These are phyloP conservation scores for Cutaneotrichosporon cutaneum DNA, from an alignment of 1,284 basidiomycete species.

Conservation along the genomic window DNA sequence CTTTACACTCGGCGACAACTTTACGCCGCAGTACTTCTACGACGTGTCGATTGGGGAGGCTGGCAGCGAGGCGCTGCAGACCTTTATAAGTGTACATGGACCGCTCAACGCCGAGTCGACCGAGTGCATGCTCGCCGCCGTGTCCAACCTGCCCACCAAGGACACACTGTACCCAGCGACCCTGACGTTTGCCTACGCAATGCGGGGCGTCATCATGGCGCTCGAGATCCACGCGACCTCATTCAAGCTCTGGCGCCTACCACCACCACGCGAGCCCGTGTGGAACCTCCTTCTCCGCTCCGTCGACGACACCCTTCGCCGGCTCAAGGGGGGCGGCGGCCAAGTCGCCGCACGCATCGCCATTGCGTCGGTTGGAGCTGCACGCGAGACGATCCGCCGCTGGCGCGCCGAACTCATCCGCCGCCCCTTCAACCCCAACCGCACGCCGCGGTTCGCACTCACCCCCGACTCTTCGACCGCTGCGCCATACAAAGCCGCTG, in stretches of 20 bases:
- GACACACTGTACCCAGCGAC: constrained; percentile 11
- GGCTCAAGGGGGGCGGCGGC: constrained; percentile 34
- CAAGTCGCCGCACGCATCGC: not conserved
- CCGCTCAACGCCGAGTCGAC: constrained; percentile 7
- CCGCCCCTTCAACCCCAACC: not conserved
- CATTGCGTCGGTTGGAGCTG: not conserved
- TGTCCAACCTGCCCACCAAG: constrained; percentile 9
- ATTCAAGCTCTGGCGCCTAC: constrained; percentile 12
- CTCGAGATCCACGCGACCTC: constrained; percentile 11
- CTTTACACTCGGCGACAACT: constrained; percentile 3
- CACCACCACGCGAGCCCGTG: constrained; percentile 9
- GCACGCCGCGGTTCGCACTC: not conserved
- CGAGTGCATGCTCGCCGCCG: constrained; percentile 8
- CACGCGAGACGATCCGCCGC: not conserved
- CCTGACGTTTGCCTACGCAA: constrained; percentile 9
- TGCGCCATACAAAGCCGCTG: not conserved
- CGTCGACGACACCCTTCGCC: not conserved
- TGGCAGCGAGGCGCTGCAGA: constrained; percentile 3
- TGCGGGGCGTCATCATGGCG: constrained; percentile 3
- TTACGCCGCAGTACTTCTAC: constrained; percentile 7
- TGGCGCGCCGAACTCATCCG: not conserved
- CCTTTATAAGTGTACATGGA: constrained; percentile 6
- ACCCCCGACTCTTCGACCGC: not conserved
- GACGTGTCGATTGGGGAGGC: constrained; percentile 1
- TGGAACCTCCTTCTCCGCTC: constrained; percentile 3